Base-by-base conservation (phyloP, 2,329 filamentous ascomycete species). In the Cladosporium sp. region DNA sequence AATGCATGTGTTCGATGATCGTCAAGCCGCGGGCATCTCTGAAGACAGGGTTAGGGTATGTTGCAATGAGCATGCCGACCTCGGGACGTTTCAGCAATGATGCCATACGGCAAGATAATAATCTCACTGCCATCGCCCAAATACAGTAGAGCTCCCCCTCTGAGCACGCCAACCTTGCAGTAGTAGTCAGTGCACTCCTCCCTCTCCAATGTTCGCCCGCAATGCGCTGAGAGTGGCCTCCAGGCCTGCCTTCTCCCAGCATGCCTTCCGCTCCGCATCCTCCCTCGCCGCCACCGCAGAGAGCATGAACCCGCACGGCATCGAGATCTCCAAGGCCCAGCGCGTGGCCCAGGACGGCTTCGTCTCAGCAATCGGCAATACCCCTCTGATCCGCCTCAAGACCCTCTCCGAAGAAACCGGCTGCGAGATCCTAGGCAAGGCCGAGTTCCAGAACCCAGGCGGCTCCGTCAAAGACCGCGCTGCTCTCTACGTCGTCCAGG, bases 361-460 rank as follows among this genome's bases (percentile, higher is more conserved):
- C 71, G 88, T 92, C 63, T 92, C 70, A 97, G 95, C 95, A 64
- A 98, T 99, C 81, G 95, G 95, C 69, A 98, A 98, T 80, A 99
- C 95, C 0, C 94, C 95, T 1, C 86, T 99, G 63, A 96, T 99
- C 78, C 89, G 91, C 58, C 84, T 99, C 59, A 94, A 96, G 79
- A 87, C 84, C 67, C 88, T 98, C 71, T 98, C 94, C 48, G 88
- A 92, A 67, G 86, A 96, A 76, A 98, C 95, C 0, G 93, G 93
- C 70, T 98, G 95, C 85, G 91, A 96, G 73, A 84, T 99, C 66
- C 88, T 98, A 48, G 95, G 94, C 75, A 99, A 99, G 80, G 93
- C 95, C 73, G 95, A 99, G 79, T 99, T 99, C 82, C 95, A 96
- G 84, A 99, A 99, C 83, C 95, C 95, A 1, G 95, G 95, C 71